Evolutionary conservation across 2,329 filamentous ascomycete species (phyloP).

Genomic region (Paraphoma sp.): DNA sequence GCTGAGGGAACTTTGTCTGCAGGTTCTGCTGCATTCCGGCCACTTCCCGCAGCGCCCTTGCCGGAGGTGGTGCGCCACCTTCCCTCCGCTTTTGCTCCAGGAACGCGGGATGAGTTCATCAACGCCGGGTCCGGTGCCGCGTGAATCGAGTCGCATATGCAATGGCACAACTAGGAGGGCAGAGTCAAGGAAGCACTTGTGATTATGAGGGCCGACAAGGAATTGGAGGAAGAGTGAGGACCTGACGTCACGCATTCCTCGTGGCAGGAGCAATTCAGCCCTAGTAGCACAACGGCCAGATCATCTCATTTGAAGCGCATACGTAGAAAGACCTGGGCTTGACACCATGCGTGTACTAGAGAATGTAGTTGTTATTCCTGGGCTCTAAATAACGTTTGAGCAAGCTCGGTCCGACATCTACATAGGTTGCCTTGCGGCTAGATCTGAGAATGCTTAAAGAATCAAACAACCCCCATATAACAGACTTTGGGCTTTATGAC

Average conservation of each 20-base stretch:
- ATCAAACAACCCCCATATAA: neutral
- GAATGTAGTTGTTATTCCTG: neutral
- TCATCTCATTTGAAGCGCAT: too few relatives aligned
- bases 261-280: neutral
- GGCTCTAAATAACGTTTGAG: neutral
- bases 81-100: neutral
- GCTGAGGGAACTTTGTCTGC: neutral
- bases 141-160: too few relatives aligned
- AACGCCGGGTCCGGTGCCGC: neutral
- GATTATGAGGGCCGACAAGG: neutral
- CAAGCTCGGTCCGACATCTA: neutral
- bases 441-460: neutral
- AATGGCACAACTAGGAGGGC: too few relatives aligned
- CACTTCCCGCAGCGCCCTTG: constrained; percentile 1
- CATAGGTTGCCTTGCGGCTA: neutral
- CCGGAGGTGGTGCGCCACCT: neutral
- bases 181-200: neutral
- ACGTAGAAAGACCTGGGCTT: neutral
- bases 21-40: constrained; percentile 2
- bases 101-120: neutral
- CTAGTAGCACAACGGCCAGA: neutral
- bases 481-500: neutral
- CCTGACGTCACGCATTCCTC: neutral
- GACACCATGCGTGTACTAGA: neutral
- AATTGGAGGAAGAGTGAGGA: neutral